Evolutionary conservation across 2,329 filamentous ascomycete species (phyloP).

Genomic region (Grosmannia serpens): DNA sequence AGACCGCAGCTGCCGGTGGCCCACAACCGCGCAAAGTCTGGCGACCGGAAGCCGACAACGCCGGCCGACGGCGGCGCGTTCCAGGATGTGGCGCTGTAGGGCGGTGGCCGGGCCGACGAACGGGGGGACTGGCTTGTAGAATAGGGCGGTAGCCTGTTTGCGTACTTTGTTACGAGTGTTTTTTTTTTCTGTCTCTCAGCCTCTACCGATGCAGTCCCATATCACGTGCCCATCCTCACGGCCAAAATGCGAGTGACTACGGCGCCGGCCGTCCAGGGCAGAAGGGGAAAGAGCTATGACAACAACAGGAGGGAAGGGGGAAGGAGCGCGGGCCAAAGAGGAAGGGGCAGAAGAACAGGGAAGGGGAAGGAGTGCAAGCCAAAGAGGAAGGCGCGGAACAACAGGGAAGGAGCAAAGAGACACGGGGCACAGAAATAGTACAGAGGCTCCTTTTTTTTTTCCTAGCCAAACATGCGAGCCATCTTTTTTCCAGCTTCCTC

Average conservation of each 20-base stretch:
- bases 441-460: too few relatives aligned
- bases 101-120: background rate
- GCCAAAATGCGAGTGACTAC: background rate
- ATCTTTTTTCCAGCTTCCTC: background rate
- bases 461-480: background rate
- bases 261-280: background rate
- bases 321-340: too few relatives aligned
- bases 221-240: background rate
- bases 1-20: background rate
- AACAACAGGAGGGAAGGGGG: background rate
- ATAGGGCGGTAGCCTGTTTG: background rate
- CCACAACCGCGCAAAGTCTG: constrained; percentile 7
- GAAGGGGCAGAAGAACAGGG: too few relatives aligned
- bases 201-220: background rate
- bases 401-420: background rate
- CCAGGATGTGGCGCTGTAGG: constrained; percentile 48
- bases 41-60: constrained; percentile 19
- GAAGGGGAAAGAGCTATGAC: background rate
- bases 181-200: background rate
- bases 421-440: background rate
- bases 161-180: background rate
- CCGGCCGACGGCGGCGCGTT: constrained; percentile 48
- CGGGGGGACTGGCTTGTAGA: background rate
- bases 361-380: background rate
- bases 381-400: background rate